A percentile compares a stretch with the other conserved stretches of the same genome.
Evolutionary conservation across 2,329 filamentous ascomycete species (phyloP).

Genomic region (Pyrenophora graminea): DNA sequence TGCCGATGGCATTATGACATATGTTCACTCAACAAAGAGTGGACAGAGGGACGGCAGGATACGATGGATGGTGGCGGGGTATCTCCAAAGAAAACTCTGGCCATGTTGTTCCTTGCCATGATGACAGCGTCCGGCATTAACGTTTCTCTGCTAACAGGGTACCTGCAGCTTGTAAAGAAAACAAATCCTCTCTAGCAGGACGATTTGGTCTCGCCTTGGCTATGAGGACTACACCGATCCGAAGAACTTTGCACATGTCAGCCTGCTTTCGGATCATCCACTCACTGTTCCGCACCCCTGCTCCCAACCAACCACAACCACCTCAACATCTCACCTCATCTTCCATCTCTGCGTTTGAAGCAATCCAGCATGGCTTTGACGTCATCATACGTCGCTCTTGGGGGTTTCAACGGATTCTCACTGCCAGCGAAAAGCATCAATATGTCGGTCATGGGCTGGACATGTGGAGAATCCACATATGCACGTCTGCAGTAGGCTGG

Average conservation of each 20-base stretch:
- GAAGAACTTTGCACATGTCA: constrained; percentile 7
- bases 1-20: background rate
- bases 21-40: too few species aligned
- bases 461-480: constrained; percentile 19
- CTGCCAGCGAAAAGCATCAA: constrained; percentile 28
- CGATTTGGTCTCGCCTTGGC: background rate
- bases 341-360: constrained; percentile 27
- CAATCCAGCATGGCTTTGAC: constrained; percentile 24
- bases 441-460: constrained; percentile 31
- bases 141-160: background rate
- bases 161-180: constrained; percentile 2
- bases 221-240: background rate
- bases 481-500: constrained; percentile 22
- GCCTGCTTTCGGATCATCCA: constrained; percentile 14
- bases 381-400: constrained; percentile 18
- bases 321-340: constrained; percentile 29
- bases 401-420: constrained; percentile 24
- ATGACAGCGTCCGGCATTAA: constrained; percentile 2
- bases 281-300: constrained; percentile 20
- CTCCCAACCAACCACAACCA: constrained; percentile 30
- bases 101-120: background rate
- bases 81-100: too few species aligned
- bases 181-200: constrained; percentile 15
- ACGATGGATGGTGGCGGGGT: too few species aligned
- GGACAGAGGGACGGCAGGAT: too few species aligned